Base-by-base conservation (phyloP, 2,329 filamentous ascomycete species). In the Teratosphaeriaceae sp. region DNA sequence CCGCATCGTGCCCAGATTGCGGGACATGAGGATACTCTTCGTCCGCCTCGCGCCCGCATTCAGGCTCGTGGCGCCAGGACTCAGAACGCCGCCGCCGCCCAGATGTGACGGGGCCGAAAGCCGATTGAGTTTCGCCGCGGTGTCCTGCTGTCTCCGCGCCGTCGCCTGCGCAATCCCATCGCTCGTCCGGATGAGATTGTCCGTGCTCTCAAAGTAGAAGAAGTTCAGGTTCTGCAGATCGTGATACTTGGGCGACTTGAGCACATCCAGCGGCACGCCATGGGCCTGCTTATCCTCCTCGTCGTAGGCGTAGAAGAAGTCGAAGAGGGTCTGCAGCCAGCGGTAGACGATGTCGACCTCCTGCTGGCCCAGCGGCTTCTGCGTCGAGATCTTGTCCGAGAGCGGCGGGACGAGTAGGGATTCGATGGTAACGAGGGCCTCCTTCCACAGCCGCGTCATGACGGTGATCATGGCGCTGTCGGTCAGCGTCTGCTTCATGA, bases 401-500 rank as follows among this genome's bases (percentile, higher is more conserved):
- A 98, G 71, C 6, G 92, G 92, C 15, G 92, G 92, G 2, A 98
- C 90, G 29, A 98, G 76, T 15, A 98, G 74, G 27, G 79, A 78
- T 66, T 98, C 92, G 50, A 97, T 85, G 1, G 90, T 94, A 55
- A 89, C 82, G 13, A 98, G 74, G 1, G 95, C 89, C 64, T 98
- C 92, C 67, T 98, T 98, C 92, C 92, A 98, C 5, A 98, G 70
- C 34, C 92, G 81, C 18, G 88, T 94, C 92, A 98, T 98, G 56
- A 98, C 92, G 62, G 92, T 89, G 55, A 89, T 81, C 90, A 98
- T 96, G n/a, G 92, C 94, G 44, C 88, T 83, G 45, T 88, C 84
- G 1, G 92, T 97, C 44, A 98, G 72, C 0, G 90, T 96, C 65
- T 92, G 82, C 68, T 97, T 96, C 89, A 98, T 95, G 55, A 97